Evolutionary conservation across 192 early-diverging fungal species (phyloP).

Genomic region (Backusella tarrabulga): DNA sequence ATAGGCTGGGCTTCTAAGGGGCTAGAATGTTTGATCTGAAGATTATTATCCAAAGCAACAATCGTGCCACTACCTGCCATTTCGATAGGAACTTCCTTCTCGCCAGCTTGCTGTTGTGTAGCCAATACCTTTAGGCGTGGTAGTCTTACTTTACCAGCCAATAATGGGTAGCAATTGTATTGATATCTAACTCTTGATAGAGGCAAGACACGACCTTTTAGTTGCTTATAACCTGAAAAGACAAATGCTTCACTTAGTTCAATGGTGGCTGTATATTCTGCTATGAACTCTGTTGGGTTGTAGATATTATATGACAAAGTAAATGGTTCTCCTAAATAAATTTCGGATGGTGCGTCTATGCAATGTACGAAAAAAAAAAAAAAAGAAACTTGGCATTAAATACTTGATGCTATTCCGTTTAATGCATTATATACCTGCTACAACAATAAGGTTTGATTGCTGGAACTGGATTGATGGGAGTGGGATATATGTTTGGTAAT

Average conservation of each 20-base stretch:
- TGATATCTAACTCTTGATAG: conserved; percentile 45
- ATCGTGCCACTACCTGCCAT: conserved; percentile 6
- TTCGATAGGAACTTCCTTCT: conserved; percentile 22
- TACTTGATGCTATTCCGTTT: neutral
- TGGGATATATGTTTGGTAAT: conserved; percentile 28
- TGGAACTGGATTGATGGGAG: conserved; percentile 34
- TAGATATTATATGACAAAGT: conserved; percentile 58
- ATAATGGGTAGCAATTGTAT: conserved; percentile 62
- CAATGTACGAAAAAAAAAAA: no score
- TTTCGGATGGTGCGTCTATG: conserved; percentile 52
- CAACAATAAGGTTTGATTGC: conserved; percentile 34
- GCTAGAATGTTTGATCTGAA: neutral
- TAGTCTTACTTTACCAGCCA: conserved; percentile 52
- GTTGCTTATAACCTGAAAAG: conserved; percentile 70
- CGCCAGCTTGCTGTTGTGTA: conserved; percentile 13
- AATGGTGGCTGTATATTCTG: conserved; percentile 55
- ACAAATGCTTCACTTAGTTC: conserved; percentile 75
- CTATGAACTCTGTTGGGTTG: conserved; percentile 53
- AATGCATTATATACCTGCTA: conserved; percentile 30
- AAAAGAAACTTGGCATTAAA: no score
- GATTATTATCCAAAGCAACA: conserved; percentile 15
- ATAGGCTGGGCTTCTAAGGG: neutral
- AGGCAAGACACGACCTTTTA: conserved; percentile 56
- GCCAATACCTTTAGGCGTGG: conserved; percentile 51
- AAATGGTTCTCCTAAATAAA: conserved; percentile 57